A percentile compares a stretch with the other conserved stretches of the same genome.
phyloP scores from a whole-genome alignment of 345 rosid genomes.

The Camelina laxa region DNA sequence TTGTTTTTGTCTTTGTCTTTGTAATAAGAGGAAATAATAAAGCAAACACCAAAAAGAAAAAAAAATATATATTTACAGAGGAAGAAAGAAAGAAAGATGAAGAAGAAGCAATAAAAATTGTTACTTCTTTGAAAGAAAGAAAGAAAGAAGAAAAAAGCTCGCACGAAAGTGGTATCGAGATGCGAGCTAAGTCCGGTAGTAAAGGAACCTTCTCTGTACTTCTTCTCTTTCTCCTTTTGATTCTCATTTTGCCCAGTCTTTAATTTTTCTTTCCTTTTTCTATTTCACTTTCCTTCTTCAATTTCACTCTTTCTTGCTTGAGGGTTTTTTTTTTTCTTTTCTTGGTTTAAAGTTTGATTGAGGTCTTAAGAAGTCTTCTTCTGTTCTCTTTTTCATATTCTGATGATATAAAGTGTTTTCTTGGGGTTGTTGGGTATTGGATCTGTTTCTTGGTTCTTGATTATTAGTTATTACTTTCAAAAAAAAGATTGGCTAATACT shows the following conservation, averaged over 20 bases:
- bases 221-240: conserved; percentile 66
- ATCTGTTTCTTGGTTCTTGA: conserved; percentile 42
- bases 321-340: background rate
- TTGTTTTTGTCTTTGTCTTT: too few species aligned
- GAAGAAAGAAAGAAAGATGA: background rate
- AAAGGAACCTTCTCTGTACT: conserved; percentile 69
- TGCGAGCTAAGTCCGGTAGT: conserved; percentile 64
- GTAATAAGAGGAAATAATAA: too few species aligned
- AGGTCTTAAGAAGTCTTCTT: background rate
- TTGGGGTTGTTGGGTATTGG: conserved; percentile 40
- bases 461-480: background rate
- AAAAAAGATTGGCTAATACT: conserved; percentile 4
- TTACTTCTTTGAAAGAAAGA: background rate
- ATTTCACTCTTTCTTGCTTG: conserved; percentile 26
- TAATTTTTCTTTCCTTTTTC: conserved; percentile 23
- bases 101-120: conserved; percentile 30
- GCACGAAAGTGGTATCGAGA: conserved; percentile 47
- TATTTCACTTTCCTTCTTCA: conserved; percentile 30
- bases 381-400: conserved; percentile 22
- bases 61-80: background rate
- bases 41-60: too few species aligned
- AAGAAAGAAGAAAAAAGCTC: background rate
- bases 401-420: conserved; percentile 38
- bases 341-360: background rate
- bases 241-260: conserved; percentile 69